Conservation (phyloP, 441 rosid species). For the Melastoma candidum region DNA sequence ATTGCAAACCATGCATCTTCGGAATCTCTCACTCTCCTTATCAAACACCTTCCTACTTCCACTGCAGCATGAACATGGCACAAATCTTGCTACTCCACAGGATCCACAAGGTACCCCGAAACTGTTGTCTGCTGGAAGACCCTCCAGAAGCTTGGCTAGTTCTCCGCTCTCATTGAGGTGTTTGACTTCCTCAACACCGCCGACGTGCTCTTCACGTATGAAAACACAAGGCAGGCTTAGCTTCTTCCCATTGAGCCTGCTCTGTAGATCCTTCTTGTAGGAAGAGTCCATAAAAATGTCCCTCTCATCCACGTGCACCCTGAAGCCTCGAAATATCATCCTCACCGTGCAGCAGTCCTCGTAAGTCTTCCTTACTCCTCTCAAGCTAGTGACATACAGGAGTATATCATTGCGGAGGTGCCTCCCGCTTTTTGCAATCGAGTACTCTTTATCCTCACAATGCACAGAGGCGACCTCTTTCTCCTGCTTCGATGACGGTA, state of each 20-base stretch:
- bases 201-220: constrained; percentile 51
- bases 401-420: constrained; percentile 32
- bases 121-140: constrained; percentile 36
- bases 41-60: constrained; percentile 83
- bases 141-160: constrained; percentile 47
- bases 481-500: too few relatives aligned
- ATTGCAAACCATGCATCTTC: constrained; percentile 65
- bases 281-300: constrained; percentile 84
- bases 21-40: constrained; percentile 35
- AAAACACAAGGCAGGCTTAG: constrained; percentile 68
- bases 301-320: constrained; percentile 62
- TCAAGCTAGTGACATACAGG: constrained; percentile 61
- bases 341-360: constrained; percentile 79
- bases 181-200: constrained; percentile 75
- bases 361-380: constrained; percentile 77
- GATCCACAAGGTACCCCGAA: constrained; percentile 35
- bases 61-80: constrained; percentile 57
- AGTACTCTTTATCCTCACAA: too few relatives aligned
- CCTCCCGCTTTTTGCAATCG: too few relatives aligned
- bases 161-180: constrained; percentile 73
- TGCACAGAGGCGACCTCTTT: too few relatives aligned
- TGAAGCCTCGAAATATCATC: constrained; percentile 59
- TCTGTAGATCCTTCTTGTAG: constrained; percentile 57
- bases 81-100: constrained; percentile 82
- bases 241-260: constrained; percentile 32